Percentiles rank a stretch among this genome's conserved stretches.
phyloP scores from a whole-genome alignment of 2,329 filamentous ascomycete species.

The Diaporthe longicolla region DNA sequence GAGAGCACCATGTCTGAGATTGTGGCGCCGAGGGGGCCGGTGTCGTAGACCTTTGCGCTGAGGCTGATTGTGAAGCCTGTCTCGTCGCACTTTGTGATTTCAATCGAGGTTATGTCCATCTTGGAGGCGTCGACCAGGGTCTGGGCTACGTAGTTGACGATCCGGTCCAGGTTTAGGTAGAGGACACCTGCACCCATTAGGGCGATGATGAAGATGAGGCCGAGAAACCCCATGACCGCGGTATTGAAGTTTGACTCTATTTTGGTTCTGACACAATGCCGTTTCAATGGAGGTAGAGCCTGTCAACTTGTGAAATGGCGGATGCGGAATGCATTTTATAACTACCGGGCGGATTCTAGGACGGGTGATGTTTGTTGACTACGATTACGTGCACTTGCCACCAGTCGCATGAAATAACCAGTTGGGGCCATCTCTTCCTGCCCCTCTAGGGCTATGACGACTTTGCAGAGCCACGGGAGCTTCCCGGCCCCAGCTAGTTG shows the following conservation, averaged over 20 bases:
- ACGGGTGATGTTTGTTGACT: not conserved
- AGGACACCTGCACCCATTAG: not conserved
- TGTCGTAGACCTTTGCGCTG: conserved; percentile 31
- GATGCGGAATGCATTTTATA: too few species aligned
- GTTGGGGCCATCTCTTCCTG: not conserved
- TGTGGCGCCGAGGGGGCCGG: conserved; percentile 24
- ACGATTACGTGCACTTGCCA: not conserved
- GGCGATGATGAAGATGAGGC: conserved; percentile 25
- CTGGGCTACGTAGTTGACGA: conserved; percentile 22
- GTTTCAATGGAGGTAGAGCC: not conserved
- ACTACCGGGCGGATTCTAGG: too few species aligned
- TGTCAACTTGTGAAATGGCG: too few species aligned
- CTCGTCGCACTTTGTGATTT: conserved; percentile 26
- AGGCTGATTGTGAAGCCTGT: conserved; percentile 31
- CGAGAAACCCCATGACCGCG: not conserved
- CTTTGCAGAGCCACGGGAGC: not conserved
- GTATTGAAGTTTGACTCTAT: not conserved
- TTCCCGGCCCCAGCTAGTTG: not conserved
- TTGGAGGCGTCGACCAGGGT: conserved; percentile 33
- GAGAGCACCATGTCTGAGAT: conserved; percentile 32
- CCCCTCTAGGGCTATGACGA: conserved; percentile 14
- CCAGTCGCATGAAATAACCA: conserved; percentile 27
- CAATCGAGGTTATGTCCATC: conserved; percentile 30
- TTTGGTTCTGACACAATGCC: not conserved
- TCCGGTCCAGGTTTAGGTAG: conserved; percentile 21